These are phyloP conservation scores for bread wheat (Triticum aestivum) DNA, from an alignment of 176 grass and related monocot genomes.

Conservation along the genomic window DNA sequence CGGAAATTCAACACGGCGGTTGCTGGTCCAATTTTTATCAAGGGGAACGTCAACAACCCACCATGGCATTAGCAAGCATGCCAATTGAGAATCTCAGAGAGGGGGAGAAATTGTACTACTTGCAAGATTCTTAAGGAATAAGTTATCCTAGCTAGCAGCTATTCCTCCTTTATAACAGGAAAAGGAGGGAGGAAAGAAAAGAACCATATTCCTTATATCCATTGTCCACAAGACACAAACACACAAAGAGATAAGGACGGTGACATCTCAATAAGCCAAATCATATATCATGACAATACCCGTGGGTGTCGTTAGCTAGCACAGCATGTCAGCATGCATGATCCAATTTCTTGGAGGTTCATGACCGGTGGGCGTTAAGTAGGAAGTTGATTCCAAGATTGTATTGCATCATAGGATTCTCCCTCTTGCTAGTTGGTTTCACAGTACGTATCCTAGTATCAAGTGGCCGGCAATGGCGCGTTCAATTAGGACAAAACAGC, in stretches of 20 bases:
- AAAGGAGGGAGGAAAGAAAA: background rate
- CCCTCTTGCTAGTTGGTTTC: no score
- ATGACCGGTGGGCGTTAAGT: background rate
- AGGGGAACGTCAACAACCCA: background rate
- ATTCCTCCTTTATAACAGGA: background rate
- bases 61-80: background rate
- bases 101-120: background rate
- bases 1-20: background rate
- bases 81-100: background rate
- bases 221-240: background rate
- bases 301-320: background rate
- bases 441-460: background rate
- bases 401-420: no score
- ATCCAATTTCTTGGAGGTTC: background rate
- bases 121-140: background rate
- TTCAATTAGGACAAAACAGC: background rate
- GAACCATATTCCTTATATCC: background rate
- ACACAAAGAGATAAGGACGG: conserved; percentile 18
- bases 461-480: background rate
- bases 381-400: background rate
- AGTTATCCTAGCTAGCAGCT: no score
- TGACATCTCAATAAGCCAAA: conserved; percentile 14
- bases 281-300: background rate
- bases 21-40: no score
- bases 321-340: background rate